Base-by-base conservation (phyloP, 805 yeast species). In the Metschnikowia borealis region DNA sequence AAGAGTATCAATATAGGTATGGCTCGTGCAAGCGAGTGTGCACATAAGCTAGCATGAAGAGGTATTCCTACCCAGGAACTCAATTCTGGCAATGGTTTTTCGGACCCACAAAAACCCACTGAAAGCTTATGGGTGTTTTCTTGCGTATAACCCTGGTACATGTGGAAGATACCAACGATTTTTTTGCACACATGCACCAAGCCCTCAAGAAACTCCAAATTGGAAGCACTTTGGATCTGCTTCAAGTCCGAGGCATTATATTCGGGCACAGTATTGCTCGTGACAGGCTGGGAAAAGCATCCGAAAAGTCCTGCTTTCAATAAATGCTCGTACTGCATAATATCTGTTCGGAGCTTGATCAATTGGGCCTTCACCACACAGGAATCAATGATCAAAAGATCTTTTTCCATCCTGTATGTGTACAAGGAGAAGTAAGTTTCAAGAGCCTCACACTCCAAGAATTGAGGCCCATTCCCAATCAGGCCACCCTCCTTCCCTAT, bases 301-400 rank as follows among this genome's bases (percentile, higher is more conserved):
- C 46, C 46, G 10, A 44, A 44, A 14, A 44, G 5, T 6, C 23
- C 17, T 23, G 23, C 29, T 8, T 15, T 14, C 39, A 44, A 36
- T 18, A 44, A 39, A 21, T 15, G 17, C 21, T 33, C 33, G 34
- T 44, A 44, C 26, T 44, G 46, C 8, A 44, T 8, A 11, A 44
- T 26, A 23, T 44, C 46, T 2, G 39, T 44, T 11, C 34, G 10
- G 33, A 23, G 46, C 40, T 44, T 44, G 10, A 71, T 54, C 34
- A 75, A 62, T 8, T 61, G 51, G 2, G 77, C 58, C 33, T 65
- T 61, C 6, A 76, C 57, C 45, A 59, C 58, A 15, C 69, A 64
- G 5, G 69, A 59, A 52, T 73, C 71, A 35, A 78, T 54, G 5
- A 70, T 55, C 3, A 73, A 56, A 41, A 64, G 54, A 32, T 59